phyloP scores from a whole-genome alignment of 75 land plant genomes.

The Azolla pinnata region DNA sequence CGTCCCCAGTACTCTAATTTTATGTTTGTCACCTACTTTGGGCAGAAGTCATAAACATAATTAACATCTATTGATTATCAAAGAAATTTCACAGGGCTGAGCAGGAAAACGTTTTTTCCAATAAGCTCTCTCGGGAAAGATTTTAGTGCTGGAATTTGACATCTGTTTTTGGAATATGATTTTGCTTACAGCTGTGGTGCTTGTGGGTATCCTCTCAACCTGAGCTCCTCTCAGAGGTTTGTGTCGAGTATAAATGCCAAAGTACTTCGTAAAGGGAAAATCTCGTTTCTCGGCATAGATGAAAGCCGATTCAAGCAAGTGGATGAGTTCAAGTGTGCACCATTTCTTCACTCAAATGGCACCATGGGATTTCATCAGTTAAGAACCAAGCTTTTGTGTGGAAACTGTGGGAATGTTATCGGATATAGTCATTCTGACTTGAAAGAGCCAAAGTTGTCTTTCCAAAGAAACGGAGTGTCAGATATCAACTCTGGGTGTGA shows the following conservation, averaged over 20 bases:
- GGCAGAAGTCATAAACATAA: too few species aligned
- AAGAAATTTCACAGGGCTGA: too few species aligned
- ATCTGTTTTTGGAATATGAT: too few species aligned
- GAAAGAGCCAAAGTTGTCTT: neutral
- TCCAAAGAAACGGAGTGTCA: slow-evolving; percentile 12
- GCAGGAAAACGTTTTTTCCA: too few species aligned
- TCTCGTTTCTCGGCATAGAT: slow-evolving; percentile 45
- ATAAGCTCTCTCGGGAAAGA: too few species aligned
- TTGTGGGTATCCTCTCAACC: slow-evolving; percentile 52
- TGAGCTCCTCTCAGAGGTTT: slow-evolving; percentile 43
- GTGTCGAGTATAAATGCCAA: slow-evolving; percentile 38
- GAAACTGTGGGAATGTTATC: slow-evolving; percentile 44
- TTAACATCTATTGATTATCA: too few species aligned
- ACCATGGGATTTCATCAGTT: slow-evolving; percentile 33
- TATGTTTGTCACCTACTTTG: too few species aligned
- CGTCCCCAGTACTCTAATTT: too few species aligned
- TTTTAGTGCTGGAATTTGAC: too few species aligned
- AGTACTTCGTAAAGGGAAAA: slow-evolving; percentile 43
- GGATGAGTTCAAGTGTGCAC: slow-evolving; percentile 45
- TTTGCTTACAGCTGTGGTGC: slow-evolving; percentile 75
- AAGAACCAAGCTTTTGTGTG: slow-evolving; percentile 49
- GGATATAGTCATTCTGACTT: slow-evolving; percentile 26
- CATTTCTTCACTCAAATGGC: slow-evolving; percentile 32
- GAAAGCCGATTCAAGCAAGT: slow-evolving; percentile 49
- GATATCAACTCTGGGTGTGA: slow-evolving; percentile 28